These are phyloP conservation scores for Babesia caballi DNA, from an alignment of 169 alveolate species.

Conservation along the genomic window DNA sequence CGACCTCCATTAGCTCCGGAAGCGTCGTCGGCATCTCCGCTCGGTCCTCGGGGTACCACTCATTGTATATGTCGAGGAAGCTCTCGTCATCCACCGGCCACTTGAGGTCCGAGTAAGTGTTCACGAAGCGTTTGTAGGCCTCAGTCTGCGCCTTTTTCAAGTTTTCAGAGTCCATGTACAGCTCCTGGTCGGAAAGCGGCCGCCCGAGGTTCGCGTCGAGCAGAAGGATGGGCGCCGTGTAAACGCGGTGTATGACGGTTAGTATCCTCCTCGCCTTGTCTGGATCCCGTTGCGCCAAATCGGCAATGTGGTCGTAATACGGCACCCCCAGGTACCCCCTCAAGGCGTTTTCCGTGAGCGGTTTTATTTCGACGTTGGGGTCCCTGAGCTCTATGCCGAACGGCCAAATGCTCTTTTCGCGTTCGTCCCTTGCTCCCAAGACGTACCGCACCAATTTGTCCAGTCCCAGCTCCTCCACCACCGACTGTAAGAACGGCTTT, in stretches of 20 bases:
- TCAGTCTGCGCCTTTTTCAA: slow-evolving; percentile 33
- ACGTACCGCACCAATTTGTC: background rate
- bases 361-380: slow-evolving; percentile 17
- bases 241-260: slow-evolving; percentile 47
- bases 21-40: background rate
- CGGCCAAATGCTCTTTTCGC: slow-evolving; percentile 5
- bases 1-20: slow-evolving; percentile 23
- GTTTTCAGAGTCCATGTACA: slow-evolving; percentile 32
- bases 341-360: slow-evolving; percentile 22
- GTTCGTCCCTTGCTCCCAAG: background rate
- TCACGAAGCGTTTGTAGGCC: slow-evolving; percentile 10
- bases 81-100: slow-evolving; percentile 60
- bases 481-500: background rate
- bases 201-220: slow-evolving; percentile 8
- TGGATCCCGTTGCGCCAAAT: slow-evolving; percentile 34
- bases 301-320: slow-evolving; percentile 37
- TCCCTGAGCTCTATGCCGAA: slow-evolving; percentile 27
- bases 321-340: slow-evolving; percentile 43
- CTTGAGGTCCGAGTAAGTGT: slow-evolving; percentile 41
- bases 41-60: slow-evolving; percentile 45
- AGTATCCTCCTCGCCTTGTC: slow-evolving; percentile 44
- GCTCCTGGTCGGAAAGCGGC: slow-evolving; percentile 20
- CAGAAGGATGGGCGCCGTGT: slow-evolving; percentile 11
- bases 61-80: slow-evolving; percentile 27
- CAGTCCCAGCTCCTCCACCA: slow-evolving; percentile 40